Conservation (phyloP, 2,329 filamentous ascomycete species). For the Simplicillium sp. region DNA sequence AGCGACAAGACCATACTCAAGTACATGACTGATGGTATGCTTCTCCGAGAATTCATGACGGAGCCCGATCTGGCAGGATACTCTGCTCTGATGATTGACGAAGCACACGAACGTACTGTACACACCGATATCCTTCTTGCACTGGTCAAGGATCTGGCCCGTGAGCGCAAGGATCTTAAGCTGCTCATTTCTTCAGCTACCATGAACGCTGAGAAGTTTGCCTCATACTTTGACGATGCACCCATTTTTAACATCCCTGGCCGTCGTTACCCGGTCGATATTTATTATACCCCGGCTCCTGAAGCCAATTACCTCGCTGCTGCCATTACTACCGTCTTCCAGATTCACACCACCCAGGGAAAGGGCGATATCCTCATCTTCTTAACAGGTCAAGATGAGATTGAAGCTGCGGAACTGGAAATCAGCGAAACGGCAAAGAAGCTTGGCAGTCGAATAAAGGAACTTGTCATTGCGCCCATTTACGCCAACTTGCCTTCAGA, state of each 20-base stretch:
- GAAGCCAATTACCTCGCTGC: constrained; percentile 92
- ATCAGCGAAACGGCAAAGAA: constrained; percentile 81
- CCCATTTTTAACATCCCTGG: constrained; percentile 95
- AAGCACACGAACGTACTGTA: constrained; percentile 90
- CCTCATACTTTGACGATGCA: constrained; percentile 81
- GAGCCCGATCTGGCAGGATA: constrained; percentile 78
- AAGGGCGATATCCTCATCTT: constrained; percentile 90
- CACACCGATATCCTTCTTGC: constrained; percentile 85
- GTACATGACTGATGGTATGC: constrained; percentile 97
- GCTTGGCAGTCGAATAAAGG: constrained; percentile 72
- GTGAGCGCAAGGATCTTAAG: constrained; percentile 76
- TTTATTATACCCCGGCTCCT: constrained; percentile 81
- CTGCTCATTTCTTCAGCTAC: constrained; percentile 90
- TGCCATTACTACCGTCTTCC: constrained; percentile 86
- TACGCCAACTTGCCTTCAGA: constrained; percentile 91
- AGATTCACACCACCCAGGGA: constrained; percentile 82
- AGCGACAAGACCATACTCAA: constrained; percentile 86
- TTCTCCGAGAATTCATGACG: constrained; percentile 81
- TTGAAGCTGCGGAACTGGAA: constrained; percentile 77
- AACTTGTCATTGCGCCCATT: constrained; percentile 85
- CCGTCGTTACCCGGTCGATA: constrained; percentile 78
- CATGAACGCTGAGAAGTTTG: constrained; percentile 88
- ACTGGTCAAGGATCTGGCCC: constrained; percentile 78
- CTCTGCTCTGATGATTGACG: constrained; percentile 88
- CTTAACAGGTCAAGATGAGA: constrained; percentile 92